A percentile compares a stretch with the other conserved stretches of the same genome.
Evolutionary conservation across 306 rosid species (phyloP).

Genomic region (Quercus rubra): DNA sequence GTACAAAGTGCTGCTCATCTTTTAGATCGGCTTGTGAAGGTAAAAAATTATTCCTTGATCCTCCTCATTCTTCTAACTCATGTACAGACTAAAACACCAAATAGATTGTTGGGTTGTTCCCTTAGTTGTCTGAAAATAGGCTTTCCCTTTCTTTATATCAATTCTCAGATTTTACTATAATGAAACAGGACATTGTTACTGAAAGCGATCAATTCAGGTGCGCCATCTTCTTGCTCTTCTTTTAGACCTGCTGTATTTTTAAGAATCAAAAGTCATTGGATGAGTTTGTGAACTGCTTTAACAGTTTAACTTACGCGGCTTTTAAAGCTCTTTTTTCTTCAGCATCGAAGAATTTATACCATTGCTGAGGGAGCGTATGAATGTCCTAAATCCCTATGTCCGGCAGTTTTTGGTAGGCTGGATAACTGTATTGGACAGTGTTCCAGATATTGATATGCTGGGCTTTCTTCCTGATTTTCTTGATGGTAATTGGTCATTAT

Average conservation of each 20-base stretch:
- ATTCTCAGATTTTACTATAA: slow-evolving; percentile 31
- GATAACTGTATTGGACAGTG: slow-evolving; percentile 98
- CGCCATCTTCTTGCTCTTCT: slow-evolving; percentile 21
- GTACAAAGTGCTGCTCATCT: slow-evolving; percentile 99
- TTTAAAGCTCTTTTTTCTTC: slow-evolving; percentile 25
- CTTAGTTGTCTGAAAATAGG: slow-evolving; percentile 11
- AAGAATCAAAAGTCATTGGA: slow-evolving; percentile 17
- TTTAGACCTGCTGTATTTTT: slow-evolving; percentile 19
- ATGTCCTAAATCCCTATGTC: slow-evolving; percentile 93
- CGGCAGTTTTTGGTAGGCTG: slow-evolving; percentile 99
- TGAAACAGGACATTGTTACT: slow-evolving; percentile 96
- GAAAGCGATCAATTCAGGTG: slow-evolving; percentile 99
- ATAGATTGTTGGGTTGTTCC: slow-evolving; percentile 19
- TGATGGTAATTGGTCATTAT: slow-evolving; percentile 51
- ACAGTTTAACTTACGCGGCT: slow-evolving; percentile 13
- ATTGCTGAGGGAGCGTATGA: slow-evolving; percentile 98
- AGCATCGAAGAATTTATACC: slow-evolving; percentile 99
- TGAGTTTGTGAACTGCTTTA: slow-evolving; percentile 17
- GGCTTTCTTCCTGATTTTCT: slow-evolving; percentile 96
- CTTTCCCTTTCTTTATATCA: slow-evolving; percentile 12
- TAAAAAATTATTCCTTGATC: slow-evolving; percentile 12
- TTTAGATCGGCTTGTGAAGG: slow-evolving; percentile 98
- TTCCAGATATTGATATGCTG: slow-evolving; percentile 98
- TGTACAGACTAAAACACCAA: background rate
- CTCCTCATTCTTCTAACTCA: slow-evolving; percentile 6